Evolutionary conservation across 169 alveolate species (phyloP).

Genomic region (Plasmodium vivax): DNA sequence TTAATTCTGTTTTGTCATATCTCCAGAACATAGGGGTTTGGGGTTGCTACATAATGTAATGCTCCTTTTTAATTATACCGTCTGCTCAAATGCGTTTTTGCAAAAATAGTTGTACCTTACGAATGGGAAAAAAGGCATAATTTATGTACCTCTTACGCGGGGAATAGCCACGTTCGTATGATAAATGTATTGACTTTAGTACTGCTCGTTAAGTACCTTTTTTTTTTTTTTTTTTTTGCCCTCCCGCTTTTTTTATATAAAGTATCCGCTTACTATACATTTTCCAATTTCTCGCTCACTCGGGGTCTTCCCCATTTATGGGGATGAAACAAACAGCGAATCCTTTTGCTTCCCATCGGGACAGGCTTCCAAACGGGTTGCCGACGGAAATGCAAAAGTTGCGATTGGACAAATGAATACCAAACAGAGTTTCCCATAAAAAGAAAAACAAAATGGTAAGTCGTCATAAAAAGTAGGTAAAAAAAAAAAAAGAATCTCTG

Average conservation of each 20-base stretch:
- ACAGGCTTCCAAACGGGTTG: neutral
- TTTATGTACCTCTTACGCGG: neutral
- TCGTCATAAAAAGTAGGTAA: neutral
- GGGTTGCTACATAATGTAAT: neutral
- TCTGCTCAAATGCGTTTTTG: neutral
- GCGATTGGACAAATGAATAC: neutral
- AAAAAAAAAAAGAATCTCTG: neutral
- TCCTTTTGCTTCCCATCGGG: neutral
- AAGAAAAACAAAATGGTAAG: neutral
- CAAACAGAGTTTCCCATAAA: neutral
- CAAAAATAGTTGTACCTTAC: neutral
- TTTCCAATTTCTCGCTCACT: neutral
- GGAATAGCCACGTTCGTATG: neutral
- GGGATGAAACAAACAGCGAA: neutral
- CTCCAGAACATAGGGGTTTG: neutral
- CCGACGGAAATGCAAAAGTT: neutral
- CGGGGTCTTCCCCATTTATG: neutral
- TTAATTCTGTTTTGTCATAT: neutral
- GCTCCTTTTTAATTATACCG: neutral
- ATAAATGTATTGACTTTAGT: neutral
- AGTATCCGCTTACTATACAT: neutral
- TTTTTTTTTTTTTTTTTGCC: neutral
- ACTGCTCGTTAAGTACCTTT: neutral
- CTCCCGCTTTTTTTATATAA: neutral
- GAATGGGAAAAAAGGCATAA: neutral